Conservation (phyloP, 352 stramenopile genomes). For the Plasmopara viticola region DNA sequence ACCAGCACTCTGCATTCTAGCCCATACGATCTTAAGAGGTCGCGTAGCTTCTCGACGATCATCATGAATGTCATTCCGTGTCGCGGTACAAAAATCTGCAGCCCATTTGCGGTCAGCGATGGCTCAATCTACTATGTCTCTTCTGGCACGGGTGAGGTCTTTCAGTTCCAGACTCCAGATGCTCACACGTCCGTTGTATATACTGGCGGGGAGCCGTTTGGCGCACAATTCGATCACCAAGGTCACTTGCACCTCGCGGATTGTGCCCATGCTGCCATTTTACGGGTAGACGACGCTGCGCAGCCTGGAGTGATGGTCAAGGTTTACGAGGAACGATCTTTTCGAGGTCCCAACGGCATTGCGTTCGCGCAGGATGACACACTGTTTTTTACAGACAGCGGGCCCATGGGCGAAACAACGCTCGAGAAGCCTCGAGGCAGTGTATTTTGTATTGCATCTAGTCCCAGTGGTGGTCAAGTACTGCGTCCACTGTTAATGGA, state of each 20-base stretch:
- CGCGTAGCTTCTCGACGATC: constrained; percentile 6
- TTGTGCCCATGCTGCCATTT: constrained; percentile 60
- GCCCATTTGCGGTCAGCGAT: constrained; percentile 40
- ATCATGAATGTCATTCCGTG: constrained; percentile 41
- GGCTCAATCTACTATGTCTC: constrained; percentile 67
- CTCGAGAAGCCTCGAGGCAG: constrained; percentile 72
- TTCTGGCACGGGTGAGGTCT: constrained; percentile 60
- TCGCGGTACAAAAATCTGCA: constrained; percentile 68
- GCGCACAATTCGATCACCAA: constrained; percentile 54
- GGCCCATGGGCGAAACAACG: constrained; percentile 77
- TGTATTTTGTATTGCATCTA: constrained; percentile 65
- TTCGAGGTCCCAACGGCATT: constrained; percentile 66
- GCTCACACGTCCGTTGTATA: constrained; percentile 48
- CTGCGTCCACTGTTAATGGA: constrained; percentile 64
- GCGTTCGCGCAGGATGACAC: constrained; percentile 47
- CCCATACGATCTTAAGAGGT: constrained; percentile 19
- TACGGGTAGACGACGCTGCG: constrained; percentile 50
- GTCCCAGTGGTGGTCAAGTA: constrained; percentile 61
- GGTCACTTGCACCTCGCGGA: constrained; percentile 67
- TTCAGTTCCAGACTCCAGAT: constrained; percentile 34
- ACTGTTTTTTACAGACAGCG: constrained; percentile 84
- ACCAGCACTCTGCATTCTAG: background rate
- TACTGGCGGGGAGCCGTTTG: constrained; percentile 62
- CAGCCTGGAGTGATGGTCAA: constrained; percentile 76
- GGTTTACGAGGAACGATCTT: constrained; percentile 73